Conservation (phyloP, 331 rosid genomes). For the Saraca asoca region DNA sequence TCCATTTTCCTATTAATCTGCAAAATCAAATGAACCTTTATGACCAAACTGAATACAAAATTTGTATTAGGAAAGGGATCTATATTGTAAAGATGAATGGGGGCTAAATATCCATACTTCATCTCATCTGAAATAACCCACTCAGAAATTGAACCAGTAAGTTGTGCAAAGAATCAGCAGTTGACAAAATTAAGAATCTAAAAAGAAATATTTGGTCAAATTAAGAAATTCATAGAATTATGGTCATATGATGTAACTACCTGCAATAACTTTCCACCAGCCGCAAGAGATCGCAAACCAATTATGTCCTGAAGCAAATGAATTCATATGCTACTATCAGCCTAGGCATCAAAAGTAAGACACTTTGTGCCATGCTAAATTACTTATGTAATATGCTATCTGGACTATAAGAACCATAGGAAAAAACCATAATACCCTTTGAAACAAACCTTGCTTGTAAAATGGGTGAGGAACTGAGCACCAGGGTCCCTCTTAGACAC, state of each 20-base stretch:
- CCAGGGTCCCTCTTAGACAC: slow-evolving; percentile 99
- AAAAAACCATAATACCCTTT: slow-evolving; percentile 23
- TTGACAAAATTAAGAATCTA: background rate
- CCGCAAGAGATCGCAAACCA: slow-evolving; percentile 94
- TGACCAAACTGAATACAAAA: slow-evolving; percentile 14
- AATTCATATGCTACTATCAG: slow-evolving; percentile 38
- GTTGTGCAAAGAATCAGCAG: slow-evolving; percentile 15
- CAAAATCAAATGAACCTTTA: slow-evolving; percentile 23
- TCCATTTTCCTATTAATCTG: slow-evolving; percentile 94
- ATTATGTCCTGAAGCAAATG: slow-evolving; percentile 71
- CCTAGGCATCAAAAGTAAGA: slow-evolving; percentile 26
- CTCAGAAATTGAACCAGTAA: background rate
- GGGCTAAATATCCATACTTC: slow-evolving; percentile 4
- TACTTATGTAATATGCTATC: slow-evolving; percentile 13
- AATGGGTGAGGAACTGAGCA: slow-evolving; percentile 82
- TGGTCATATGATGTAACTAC: slow-evolving; percentile 38
- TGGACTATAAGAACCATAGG: slow-evolving; percentile 15
- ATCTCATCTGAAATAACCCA: slow-evolving; percentile 23
- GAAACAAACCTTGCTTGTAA: slow-evolving; percentile 81
- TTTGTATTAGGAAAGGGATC: slow-evolving; percentile 23
- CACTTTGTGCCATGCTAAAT: slow-evolving; percentile 26
- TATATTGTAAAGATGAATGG: slow-evolving; percentile 16
- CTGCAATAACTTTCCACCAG: slow-evolving; percentile 98
- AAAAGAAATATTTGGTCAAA: slow-evolving; percentile 5
- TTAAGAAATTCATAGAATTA: slow-evolving; percentile 11